Conservation (phyloP, 2,329 filamentous ascomycete species). For the Didymella pinodella region DNA sequence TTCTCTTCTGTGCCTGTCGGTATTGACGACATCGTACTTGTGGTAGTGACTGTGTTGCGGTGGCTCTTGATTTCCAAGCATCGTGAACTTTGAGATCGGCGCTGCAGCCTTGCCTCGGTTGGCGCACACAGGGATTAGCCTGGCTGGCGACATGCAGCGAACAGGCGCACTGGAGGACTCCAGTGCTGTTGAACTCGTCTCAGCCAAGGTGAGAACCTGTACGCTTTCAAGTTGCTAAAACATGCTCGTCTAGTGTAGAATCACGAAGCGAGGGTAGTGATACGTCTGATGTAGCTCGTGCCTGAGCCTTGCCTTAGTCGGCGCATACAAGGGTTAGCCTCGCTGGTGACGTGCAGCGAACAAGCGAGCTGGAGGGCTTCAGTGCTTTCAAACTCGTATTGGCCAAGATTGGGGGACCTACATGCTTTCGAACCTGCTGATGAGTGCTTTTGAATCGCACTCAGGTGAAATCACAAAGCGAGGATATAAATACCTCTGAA, state of each 20-base stretch:
- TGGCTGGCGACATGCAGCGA: slow-evolving; percentile 14
- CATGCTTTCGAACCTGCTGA: slow-evolving; percentile 5
- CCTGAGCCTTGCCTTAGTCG: slow-evolving; percentile 20
- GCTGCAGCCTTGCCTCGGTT: slow-evolving; percentile 21
- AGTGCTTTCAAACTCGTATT: neutral
- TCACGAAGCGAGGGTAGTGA: too few relatives aligned
- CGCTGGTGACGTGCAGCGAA: slow-evolving; percentile 14
- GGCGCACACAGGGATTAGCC: slow-evolving; percentile 22
- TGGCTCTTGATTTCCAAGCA: slow-evolving; percentile 32
- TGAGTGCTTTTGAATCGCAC: neutral
- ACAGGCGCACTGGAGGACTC: slow-evolving; percentile 11
- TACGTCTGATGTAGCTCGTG: too few relatives aligned
- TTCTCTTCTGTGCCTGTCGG: slow-evolving; percentile 34
- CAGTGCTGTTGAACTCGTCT: slow-evolving; percentile 1
- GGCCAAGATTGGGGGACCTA: neutral
- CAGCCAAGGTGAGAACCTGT: neutral
- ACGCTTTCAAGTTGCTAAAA: neutral
- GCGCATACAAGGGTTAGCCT: slow-evolving; percentile 21
- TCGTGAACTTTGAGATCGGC: slow-evolving; percentile 14
- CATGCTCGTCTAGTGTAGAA: neutral
- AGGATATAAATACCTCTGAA: too few relatives aligned
- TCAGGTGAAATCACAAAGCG: too few relatives aligned
- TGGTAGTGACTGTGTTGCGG: slow-evolving; percentile 4
- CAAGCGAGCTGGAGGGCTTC: slow-evolving; percentile 11
- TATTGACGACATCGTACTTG: slow-evolving; percentile 34